Evolutionary conservation across 2,329 filamentous ascomycete genomes (phyloP), one percentile per base, ranked within the genome.

Genomic region (Colletotrichum sp.): DNA sequence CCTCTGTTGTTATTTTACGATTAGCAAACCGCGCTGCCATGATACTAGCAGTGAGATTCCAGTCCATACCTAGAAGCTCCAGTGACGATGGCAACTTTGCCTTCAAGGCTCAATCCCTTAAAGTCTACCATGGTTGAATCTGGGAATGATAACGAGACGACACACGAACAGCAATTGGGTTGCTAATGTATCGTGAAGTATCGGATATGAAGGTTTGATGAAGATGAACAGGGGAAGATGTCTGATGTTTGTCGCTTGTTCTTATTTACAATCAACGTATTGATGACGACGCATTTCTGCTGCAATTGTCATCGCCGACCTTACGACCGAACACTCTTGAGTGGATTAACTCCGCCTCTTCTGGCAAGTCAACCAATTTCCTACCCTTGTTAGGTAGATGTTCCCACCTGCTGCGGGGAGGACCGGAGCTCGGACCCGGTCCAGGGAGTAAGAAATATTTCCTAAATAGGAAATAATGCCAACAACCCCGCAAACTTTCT

Each of bases 81-180:
- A 5, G 61, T 72, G 16, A 72, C 70, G 39, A 72, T 60, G 8
- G 70, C 70, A 30, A 57, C 13, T 74, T 81, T 81, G 70, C 80
- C 80, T 2, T 71, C 67, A 12, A 81, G 72, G 6, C 79, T 78
- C 16, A 81, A 73, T 32, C 79, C 80, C 2, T 48, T 76, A 30
- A 80, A 77, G 63, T 71, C 78, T 22, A 44, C 8, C 69, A 72
- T 72, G 19, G 13, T 60, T 48, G 48, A 32, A 13, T 22, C 11
- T 65, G 27, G 34, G 34, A 59, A 25, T 71, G 19, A 4, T 13
- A 15, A 19, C 11, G n/a, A 27, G n/a, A 6, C 3, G 25, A 32
- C 11, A 34, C 13, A 27, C 4, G 2, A 27, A 27, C 9, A 59
- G 22, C 13, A 28, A 28, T 59, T 27, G 22, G 22, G 5, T 5